Base-by-base conservation (phyloP, 1,284 basidiomycete genomes). In the Leccinum fallax region DNA sequence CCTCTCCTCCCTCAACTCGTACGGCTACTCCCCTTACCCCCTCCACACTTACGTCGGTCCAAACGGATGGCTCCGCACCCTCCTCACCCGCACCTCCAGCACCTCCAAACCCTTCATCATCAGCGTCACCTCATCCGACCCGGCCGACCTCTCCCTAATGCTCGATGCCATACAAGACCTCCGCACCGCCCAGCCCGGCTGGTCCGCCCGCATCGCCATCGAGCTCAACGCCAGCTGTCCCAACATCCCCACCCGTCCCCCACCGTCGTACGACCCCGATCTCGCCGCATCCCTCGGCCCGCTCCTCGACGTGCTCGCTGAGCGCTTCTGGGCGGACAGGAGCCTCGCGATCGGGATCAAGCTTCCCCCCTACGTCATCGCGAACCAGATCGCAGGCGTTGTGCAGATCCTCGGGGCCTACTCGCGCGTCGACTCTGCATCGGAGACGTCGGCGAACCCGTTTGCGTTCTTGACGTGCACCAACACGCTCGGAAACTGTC, bases 181-280 rank as follows among this genome's bases (percentile, higher is more conserved):
- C 11, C 84, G 89, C n/a, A 59, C 66, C 2, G 79, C 79, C 57
- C 36, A 57, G 58, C 19, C 62, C 60, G 56, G 58, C 61, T 63
- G 69, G 54, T 69, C 68, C 10, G 73, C 81, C 21, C 76, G 77
- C 43, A 78, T 91, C 61, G 90, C 82, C 10, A 77, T 93, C 66
- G 92, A 94, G 74, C 79, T 93, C 68, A 94, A 94, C 72, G 86
- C 89, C 0, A 89, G 86, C 38, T 94, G 92, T 66, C 92, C 92
- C 7, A 94, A 94, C 71, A 89, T 94, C 65, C 63, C 59, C 40
- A 77, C 78, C 43, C 73, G 81, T 1, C 83, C 89, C 0, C 92
- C 92, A 0, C 85, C 86, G 3, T 82, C 88, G 10, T 93, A 92
- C 71, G 75, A 80, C 26, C 81, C 85, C 43, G 43, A 21, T 11